Base-by-base conservation (phyloP, 768 basidiomycete genomes). In the Clitopilus passeckerianus region DNA sequence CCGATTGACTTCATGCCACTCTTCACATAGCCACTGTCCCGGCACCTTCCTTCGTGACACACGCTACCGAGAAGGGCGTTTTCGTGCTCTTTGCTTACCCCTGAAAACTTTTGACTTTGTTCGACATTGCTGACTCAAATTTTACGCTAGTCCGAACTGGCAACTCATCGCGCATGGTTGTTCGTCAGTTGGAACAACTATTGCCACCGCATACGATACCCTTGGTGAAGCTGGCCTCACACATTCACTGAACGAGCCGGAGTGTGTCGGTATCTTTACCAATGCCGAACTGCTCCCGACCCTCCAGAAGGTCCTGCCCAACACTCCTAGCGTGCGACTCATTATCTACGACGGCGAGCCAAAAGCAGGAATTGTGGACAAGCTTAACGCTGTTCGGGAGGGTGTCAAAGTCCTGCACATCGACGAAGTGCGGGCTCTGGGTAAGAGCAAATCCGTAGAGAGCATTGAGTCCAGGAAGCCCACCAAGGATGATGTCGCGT, bases 151-250 rank as follows among this genome's bases (percentile, higher is more conserved):
- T 64, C 75, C 81, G 18, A 90, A 88, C 67, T 98, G 95, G 95
- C 94, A 96, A 69, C 77, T 93, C 58, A 80, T 96, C 59, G 85
- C 90, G 0, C 87, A 93, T 68, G 92, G 85, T 0, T 97, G 93
- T 69, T 81, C 85, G 0, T 80, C 82, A 14, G 90, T 95, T 59
- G 85, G 87, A 6, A 86, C 87, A 2, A 81, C 88, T 8, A 91
- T 97, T 64, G 95, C 93, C 0, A 98, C 97, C 1, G 95, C 95
- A 0, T 98, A 99, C 73, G 96, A 97, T 68, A 96, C 93, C 1
- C 88, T 98, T 22, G 96, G 97, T 57, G 89, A 91, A 68, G 77
- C 83, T 0, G 94, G 96, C 55, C 85, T 99, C 18, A 76, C 86
- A 0, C 95, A 98, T 72, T 94, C 96, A 0, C 84, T 98, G 60